Percentiles rank a stretch among this genome's conserved stretches.
These are phyloP conservation scores for Exsudoporus floridanus DNA, from an alignment of 1,284 basidiomycete species.

Conservation along the genomic window DNA sequence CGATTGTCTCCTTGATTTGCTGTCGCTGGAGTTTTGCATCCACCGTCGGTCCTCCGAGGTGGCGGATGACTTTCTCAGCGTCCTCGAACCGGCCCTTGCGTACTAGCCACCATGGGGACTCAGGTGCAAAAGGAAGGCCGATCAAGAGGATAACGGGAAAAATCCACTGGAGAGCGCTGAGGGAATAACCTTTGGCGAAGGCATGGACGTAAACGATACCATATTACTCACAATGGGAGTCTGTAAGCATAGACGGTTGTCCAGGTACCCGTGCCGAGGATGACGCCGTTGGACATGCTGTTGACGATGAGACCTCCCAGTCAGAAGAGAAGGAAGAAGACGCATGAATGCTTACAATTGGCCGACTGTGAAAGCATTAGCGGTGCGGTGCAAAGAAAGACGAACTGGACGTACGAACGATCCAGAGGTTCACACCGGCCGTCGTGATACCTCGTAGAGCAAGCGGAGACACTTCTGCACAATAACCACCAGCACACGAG, in stretches of 20 bases:
- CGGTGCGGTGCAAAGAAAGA: rapidly evolving
- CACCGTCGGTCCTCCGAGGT: slow-evolving; percentile 30
- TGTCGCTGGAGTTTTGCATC: slow-evolving; percentile 19
- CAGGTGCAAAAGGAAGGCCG: slow-evolving; percentile 46
- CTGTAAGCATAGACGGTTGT: slow-evolving; percentile 28
- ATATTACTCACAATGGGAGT: slow-evolving; percentile 29
- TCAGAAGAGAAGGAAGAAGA: not conserved
- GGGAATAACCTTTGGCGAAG: not conserved
- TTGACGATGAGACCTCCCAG: not conserved
- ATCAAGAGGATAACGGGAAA: slow-evolving; percentile 28
- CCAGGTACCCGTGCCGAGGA: slow-evolving; percentile 25
- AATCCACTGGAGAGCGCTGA: slow-evolving; percentile 32
- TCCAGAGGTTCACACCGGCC: slow-evolving; percentile 32
- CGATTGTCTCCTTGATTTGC: slow-evolving; percentile 32
- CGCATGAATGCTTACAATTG: slow-evolving; percentile 23
- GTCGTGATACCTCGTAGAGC: slow-evolving; percentile 32
- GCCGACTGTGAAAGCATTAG: slow-evolving; percentile 19
- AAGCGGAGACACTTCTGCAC: slow-evolving; percentile 33
- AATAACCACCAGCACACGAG: slow-evolving; percentile 28
- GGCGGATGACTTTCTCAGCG: slow-evolving; percentile 47
- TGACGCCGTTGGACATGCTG: slow-evolving; percentile 31
- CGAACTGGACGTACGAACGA: slow-evolving; percentile 19
- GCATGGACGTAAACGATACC: not conserved
- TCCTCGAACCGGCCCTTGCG: slow-evolving; percentile 52
- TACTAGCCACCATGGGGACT: slow-evolving; percentile 65